Conservation (phyloP, 305 asterid genomes). For the Plantago coronopus region DNA sequence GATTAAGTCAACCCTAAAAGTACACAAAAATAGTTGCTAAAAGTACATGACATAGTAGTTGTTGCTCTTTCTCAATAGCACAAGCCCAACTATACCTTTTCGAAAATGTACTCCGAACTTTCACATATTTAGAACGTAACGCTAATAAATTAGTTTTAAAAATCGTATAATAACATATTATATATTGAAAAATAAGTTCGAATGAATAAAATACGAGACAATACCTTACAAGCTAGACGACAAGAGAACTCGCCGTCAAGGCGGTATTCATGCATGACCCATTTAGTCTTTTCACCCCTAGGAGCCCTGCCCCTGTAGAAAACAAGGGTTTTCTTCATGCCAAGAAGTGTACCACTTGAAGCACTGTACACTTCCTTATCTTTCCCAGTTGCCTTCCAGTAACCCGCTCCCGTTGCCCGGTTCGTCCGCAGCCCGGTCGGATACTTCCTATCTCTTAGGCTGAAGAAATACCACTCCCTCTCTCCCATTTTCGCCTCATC, state of each 20-base stretch:
- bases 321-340: constrained; percentile 87
- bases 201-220: not conserved
- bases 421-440: constrained; percentile 77
- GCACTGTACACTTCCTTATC: constrained; percentile 56
- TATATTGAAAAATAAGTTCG: too few species aligned
- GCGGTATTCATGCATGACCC: constrained; percentile 96
- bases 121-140: too few species aligned
- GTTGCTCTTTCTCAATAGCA: too few species aligned
- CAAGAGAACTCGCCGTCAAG: constrained; percentile 64
- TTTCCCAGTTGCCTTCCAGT: constrained; percentile 86
- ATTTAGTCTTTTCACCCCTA: constrained; percentile 71
- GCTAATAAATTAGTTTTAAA: too few species aligned
- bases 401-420: constrained; percentile 75
- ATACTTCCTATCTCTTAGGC: constrained; percentile 66
- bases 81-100: not conserved
- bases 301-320: constrained; percentile 88
- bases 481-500: constrained; percentile 77
- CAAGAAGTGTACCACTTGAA: constrained; percentile 30
- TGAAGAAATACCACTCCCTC: constrained; percentile 83
- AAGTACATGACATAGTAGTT: constrained; percentile 24
- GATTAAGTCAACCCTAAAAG: constrained; percentile 38
- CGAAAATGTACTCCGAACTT: not conserved
- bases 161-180: too few species aligned
- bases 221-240: constrained; percentile 65
- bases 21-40: constrained; percentile 26